Conservation (phyloP, 2,329 filamentous ascomycete genomes). For the Macroventuria anomochaeta region DNA sequence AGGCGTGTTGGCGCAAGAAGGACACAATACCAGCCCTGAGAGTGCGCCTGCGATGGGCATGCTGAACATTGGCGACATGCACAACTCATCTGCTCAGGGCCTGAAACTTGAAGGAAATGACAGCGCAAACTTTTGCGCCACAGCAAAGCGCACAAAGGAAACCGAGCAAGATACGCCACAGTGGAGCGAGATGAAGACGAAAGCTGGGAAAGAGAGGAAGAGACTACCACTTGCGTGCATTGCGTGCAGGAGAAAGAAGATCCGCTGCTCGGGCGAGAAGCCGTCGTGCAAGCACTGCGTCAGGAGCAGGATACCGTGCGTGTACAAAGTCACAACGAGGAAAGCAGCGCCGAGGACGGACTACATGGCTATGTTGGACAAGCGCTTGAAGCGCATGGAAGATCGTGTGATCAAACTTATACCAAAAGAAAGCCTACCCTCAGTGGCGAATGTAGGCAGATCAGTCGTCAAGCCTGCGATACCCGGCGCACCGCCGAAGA, state of each 20-base stretch:
- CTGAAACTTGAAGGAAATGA: conserved; percentile 40
- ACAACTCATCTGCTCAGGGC: conserved; percentile 33
- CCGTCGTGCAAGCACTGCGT: conserved; percentile 96
- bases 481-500: conserved; percentile 63
- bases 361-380: conserved; percentile 99
- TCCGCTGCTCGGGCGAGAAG: conserved; percentile 96
- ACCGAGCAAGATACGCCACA: conserved; percentile 48
- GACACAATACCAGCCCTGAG: conserved; percentile 46
- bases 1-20: conserved; percentile 36
- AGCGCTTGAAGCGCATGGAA: conserved; percentile 94
- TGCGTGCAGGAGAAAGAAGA: conserved; percentile 95
- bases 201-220: conserved; percentile 93
- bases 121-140: conserved; percentile 30
- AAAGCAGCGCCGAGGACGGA: conserved; percentile 95
- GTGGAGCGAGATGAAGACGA: conserved; percentile 62
- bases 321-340: conserved; percentile 94
- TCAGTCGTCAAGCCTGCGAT: conserved; percentile 83
- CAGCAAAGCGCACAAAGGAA: conserved; percentile 39
- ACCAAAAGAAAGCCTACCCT: conserved; percentile 80
- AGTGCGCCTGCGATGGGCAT: conserved; percentile 40
- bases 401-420: conserved; percentile 96
- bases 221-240: conserved; percentile 92
- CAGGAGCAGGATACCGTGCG: conserved; percentile 89
- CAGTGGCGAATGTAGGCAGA: conserved; percentile 71
- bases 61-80: conserved; percentile 40